Evolutionary conservation across 1,284 basidiomycete genomes (phyloP).

Genomic region (Leccinum insolens): DNA sequence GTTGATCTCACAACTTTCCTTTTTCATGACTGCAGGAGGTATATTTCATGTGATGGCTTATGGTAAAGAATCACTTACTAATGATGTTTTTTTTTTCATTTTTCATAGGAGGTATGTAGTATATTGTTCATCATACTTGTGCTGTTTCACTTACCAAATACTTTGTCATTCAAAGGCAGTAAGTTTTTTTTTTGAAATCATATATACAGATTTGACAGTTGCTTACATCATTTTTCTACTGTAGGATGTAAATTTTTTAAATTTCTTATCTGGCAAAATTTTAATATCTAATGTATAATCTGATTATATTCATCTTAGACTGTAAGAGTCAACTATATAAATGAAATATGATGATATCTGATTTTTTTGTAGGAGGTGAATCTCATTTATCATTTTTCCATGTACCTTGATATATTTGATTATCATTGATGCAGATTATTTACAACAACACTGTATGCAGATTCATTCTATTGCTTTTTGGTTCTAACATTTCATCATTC

Average conservation of each 20-base stretch:
- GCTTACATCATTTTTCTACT: background rate
- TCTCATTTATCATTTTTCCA: background rate
- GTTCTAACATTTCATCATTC: background rate
- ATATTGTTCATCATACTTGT: background rate
- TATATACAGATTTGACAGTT: background rate
- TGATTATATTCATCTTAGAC: background rate
- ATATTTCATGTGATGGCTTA: background rate
- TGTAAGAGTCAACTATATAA: background rate
- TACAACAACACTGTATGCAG: background rate
- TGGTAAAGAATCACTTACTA: background rate
- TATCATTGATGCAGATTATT: background rate
- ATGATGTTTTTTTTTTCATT: background rate
- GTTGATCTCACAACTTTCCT: background rate
- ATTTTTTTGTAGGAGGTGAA: background rate
- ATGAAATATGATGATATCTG: background rate
- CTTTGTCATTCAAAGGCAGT: background rate
- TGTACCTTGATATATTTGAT: background rate
- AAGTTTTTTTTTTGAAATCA: background rate
- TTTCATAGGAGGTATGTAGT: background rate
- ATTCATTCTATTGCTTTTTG: background rate
- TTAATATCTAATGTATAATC: background rate
- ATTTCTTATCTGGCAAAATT: background rate
- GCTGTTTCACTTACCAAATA: background rate
- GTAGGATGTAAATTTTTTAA: background rate
- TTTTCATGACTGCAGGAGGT: background rate